Evolutionary conservation across 2,329 filamentous ascomycete species (phyloP).

Genomic region (Cryphonectria parasitica): DNA sequence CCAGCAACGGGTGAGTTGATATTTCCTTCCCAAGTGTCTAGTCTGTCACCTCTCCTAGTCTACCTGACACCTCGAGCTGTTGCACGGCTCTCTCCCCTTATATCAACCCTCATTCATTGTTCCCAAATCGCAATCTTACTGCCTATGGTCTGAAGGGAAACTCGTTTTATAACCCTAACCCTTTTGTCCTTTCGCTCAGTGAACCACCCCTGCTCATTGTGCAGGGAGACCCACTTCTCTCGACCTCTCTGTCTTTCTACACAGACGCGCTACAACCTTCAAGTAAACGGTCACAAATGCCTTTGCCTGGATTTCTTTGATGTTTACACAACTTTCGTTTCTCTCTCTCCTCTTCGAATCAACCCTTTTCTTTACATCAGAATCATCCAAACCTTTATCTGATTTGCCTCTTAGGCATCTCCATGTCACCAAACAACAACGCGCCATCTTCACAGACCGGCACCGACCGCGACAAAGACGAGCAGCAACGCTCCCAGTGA

Average conservation of each 20-base stretch:
- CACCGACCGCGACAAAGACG: neutral
- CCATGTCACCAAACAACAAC: slow-evolving; percentile 3
- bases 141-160: neutral
- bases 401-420: neutral
- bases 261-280: slow-evolving; percentile 7
- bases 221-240: neutral
- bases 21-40: neutral
- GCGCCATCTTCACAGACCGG: neutral
- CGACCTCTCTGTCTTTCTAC: neutral
- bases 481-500: slow-evolving; percentile 1
- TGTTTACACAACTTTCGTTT: too few relatives aligned
- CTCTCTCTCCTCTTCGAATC: neutral
- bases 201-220: neutral
- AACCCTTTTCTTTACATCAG: neutral
- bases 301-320: neutral
- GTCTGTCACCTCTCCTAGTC: neutral
- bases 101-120: neutral
- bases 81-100: neutral
- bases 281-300: neutral
- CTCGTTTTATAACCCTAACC: neutral
- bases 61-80: neutral
- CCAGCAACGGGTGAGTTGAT: neutral
- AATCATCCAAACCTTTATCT: neutral
- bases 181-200: neutral
- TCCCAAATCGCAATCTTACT: neutral